Conservation (phyloP, 805 yeast species). For the Teunomyces funiuensis region DNA sequence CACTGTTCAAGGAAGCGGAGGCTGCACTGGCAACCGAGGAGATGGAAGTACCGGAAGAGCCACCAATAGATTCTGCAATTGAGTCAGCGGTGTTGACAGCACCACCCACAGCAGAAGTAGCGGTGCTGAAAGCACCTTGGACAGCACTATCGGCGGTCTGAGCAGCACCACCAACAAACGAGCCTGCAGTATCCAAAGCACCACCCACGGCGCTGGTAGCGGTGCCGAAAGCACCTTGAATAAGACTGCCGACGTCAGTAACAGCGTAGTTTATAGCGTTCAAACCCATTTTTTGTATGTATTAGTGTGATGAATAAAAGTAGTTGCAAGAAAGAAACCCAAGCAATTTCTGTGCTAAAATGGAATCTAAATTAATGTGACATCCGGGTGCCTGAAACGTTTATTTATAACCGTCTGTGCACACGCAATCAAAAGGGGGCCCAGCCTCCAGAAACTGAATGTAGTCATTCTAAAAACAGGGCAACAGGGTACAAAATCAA, state of each 20-base stretch:
- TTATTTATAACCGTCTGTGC: too few relatives aligned
- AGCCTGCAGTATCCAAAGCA: slow-evolving; percentile 11
- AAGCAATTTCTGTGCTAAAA: too few relatives aligned
- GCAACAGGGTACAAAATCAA: slow-evolving; percentile 2
- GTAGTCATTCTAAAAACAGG: too few relatives aligned
- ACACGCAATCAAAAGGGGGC: too few relatives aligned
- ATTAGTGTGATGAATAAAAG: slow-evolving; percentile 7
- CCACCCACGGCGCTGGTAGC: slow-evolving; percentile 14
- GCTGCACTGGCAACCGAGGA: slow-evolving; percentile 12
- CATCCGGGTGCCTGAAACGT: too few relatives aligned
- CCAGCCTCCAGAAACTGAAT: too few relatives aligned
- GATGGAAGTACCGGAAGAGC: slow-evolving; percentile 16
- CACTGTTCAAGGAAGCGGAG: slow-evolving; percentile 12
- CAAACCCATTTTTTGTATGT: slow-evolving; percentile 24
- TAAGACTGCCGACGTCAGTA: slow-evolving; percentile 7
- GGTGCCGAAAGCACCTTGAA: slow-evolving; percentile 11
- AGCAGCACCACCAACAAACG: slow-evolving; percentile 15
- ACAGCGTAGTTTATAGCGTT: slow-evolving; percentile 35
- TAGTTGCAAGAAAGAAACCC: too few relatives aligned
- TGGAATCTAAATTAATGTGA: too few relatives aligned
- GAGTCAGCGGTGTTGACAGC: slow-evolving; percentile 13
- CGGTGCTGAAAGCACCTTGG: slow-evolving; percentile 9
- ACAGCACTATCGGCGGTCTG: slow-evolving; percentile 14
- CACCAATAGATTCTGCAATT: slow-evolving; percentile 4
- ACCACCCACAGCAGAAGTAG: slow-evolving; percentile 13